phyloP scores from a whole-genome alignment of 371 early-diverging fungal species.

The Saksenaea oblongispora region DNA sequence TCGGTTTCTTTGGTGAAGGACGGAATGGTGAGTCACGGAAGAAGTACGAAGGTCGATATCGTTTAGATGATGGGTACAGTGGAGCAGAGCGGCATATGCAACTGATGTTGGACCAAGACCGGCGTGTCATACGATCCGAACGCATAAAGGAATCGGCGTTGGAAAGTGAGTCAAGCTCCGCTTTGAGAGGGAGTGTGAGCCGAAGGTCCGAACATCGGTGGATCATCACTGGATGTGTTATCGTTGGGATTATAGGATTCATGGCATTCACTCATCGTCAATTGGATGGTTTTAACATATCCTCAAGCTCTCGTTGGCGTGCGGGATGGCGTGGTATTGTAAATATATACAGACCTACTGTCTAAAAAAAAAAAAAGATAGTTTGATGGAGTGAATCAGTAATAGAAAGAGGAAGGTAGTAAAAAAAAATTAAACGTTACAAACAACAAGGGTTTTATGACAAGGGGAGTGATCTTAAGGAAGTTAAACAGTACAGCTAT shows the following conservation, averaged over 20 bases:
- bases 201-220: not conserved
- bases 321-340: not conserved
- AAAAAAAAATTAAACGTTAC: too few species aligned
- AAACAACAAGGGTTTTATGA: too few species aligned
- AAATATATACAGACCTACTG: not conserved
- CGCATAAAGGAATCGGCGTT: slow-evolving; percentile 14
- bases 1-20: slow-evolving; percentile 54
- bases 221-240: not conserved
- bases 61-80: slow-evolving; percentile 36
- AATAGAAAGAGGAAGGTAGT: not conserved
- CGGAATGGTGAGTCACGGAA: slow-evolving; percentile 18
- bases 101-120: slow-evolving; percentile 32
- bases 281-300: not conserved
- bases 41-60: slow-evolving; percentile 35
- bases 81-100: slow-evolving; percentile 30
- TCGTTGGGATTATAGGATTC: slow-evolving; percentile 8
- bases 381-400: not conserved
- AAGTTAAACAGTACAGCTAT: not conserved
- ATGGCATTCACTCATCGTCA: slow-evolving; percentile 3
- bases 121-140: slow-evolving; percentile 24
- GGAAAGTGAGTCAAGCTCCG: not conserved
- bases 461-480: too few species aligned
- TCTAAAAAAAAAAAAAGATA: not conserved
- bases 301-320: not conserved
- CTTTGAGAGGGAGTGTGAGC: not conserved